Conservation (phyloP, 2,329 filamentous ascomycete species). For the Hypoxylon sp. region DNA sequence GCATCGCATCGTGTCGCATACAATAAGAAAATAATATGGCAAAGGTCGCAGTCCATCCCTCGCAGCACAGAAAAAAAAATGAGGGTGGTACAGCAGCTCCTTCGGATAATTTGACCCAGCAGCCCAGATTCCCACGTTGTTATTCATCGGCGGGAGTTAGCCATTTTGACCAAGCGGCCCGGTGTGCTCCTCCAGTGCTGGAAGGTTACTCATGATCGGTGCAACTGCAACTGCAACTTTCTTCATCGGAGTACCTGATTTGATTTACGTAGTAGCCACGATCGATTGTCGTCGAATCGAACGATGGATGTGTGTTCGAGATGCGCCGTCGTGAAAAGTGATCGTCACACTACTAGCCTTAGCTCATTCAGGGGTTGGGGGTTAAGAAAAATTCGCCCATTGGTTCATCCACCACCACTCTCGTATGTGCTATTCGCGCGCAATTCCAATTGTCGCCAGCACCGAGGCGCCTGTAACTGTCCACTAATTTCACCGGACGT, state of each 20-base stretch:
- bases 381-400: constrained; percentile 29
- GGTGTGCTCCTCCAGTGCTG: neutral
- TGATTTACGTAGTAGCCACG: constrained; percentile 1
- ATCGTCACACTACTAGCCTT: constrained; percentile 22
- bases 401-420: constrained; percentile 11
- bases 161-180: constrained; percentile 6
- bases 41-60: no score
- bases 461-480: constrained; percentile 17
- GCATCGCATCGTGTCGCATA: neutral
- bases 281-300: constrained; percentile 3
- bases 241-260: neutral
- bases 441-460: constrained; percentile 1
- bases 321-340: neutral
- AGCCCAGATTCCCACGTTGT: no score
- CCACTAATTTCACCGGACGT: constrained; percentile 23
- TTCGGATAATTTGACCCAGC: constrained; percentile 32
- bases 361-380: constrained; percentile 7
- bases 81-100: no score
- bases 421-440: constrained; percentile 9
- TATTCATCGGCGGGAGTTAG: neutral
- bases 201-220: neutral
- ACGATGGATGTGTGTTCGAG: no score
- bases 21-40: constrained; percentile 10
- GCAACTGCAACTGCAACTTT: neutral
- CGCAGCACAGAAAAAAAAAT: no score